Evolutionary conservation across 2,329 filamentous ascomycete species (phyloP).

Genomic region (Ustulina deusta): DNA sequence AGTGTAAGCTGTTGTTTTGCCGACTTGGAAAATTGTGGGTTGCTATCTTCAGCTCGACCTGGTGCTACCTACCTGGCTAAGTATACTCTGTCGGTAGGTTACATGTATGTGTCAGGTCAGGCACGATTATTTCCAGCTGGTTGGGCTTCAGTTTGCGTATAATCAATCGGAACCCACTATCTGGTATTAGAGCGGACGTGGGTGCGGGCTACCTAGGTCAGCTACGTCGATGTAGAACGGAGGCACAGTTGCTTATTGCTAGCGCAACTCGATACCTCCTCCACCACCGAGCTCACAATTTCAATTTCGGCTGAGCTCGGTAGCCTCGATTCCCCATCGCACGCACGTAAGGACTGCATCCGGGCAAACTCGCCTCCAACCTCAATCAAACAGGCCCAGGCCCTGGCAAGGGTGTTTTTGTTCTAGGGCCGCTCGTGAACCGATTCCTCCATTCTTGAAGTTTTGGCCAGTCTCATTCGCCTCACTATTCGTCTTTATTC

Average conservation of each 20-base stretch:
- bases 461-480: constrained; percentile 21
- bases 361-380: constrained; percentile 16
- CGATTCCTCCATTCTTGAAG: constrained; percentile 8
- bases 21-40: not conserved
- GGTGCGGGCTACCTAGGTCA: not conserved
- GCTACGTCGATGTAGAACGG: not conserved
- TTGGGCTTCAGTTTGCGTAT: constrained; percentile 20
- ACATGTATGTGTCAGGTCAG: constrained; percentile 1
- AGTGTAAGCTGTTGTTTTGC: not conserved
- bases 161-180: constrained; percentile 9
- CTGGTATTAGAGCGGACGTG: not conserved
- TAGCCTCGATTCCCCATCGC: constrained; percentile 23
- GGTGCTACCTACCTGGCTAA: not conserved
- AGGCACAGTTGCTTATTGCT: not conserved
- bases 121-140: constrained; percentile 2
- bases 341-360: constrained; percentile 15
- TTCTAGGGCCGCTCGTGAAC: not conserved
- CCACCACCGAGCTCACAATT: constrained; percentile 10
- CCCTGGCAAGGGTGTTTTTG: not conserved
- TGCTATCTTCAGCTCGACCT: constrained; percentile 3
- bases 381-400: constrained; percentile 22
- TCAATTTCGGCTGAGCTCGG: constrained; percentile 11
- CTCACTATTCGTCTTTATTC: constrained; percentile 28
- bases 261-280: not conserved
- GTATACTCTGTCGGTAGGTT: constrained; percentile 3